These are phyloP conservation scores for Helicocarpus griseus DNA, from an alignment of 2,329 filamentous ascomycete species.

Conservation along the genomic window DNA sequence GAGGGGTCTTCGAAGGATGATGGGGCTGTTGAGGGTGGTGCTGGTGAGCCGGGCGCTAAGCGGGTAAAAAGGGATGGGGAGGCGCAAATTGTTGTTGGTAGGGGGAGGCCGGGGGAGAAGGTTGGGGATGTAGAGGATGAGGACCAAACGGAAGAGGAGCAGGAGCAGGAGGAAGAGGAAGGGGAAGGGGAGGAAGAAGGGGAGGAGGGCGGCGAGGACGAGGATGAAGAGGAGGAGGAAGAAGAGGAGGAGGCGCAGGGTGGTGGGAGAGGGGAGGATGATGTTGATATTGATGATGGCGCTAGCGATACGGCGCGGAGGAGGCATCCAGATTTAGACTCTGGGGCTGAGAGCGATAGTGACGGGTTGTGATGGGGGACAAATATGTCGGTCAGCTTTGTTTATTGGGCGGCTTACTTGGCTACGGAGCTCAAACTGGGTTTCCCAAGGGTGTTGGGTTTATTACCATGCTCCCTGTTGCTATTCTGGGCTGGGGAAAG, in stretches of 20 bases:
- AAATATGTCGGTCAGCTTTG: constrained; percentile 14
- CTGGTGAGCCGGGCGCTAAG: constrained; percentile 30
- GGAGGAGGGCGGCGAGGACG: constrained; percentile 18
- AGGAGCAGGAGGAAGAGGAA: constrained; percentile 14
- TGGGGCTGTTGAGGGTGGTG: constrained; percentile 50
- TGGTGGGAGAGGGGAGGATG: constrained; percentile 9
- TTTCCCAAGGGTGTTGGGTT: no score
- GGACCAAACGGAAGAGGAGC: constrained; percentile 20
- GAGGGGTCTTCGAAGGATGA: constrained; percentile 42
- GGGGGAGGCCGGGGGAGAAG: constrained; percentile 8
- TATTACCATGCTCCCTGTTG: not conserved
- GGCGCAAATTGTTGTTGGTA: constrained; percentile 15
- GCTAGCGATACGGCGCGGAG: constrained; percentile 15
- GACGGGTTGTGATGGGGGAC: constrained; percentile 6
- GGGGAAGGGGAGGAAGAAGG: constrained; percentile 16
- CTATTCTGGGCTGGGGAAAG: no score
- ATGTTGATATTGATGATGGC: constrained; percentile 11
- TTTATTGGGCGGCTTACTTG: not conserved
- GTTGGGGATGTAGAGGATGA: constrained; percentile 3
- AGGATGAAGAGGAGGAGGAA: constrained; percentile 18
- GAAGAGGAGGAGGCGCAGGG: constrained; percentile 18
- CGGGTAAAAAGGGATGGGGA: constrained; percentile 16
- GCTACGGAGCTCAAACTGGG: not conserved
- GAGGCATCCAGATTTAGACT: constrained; percentile 24
- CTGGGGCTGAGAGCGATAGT: constrained; percentile 25